phyloP scores from a whole-genome alignment of 2,329 filamentous ascomycete genomes.

The Talaromyces sp. region DNA sequence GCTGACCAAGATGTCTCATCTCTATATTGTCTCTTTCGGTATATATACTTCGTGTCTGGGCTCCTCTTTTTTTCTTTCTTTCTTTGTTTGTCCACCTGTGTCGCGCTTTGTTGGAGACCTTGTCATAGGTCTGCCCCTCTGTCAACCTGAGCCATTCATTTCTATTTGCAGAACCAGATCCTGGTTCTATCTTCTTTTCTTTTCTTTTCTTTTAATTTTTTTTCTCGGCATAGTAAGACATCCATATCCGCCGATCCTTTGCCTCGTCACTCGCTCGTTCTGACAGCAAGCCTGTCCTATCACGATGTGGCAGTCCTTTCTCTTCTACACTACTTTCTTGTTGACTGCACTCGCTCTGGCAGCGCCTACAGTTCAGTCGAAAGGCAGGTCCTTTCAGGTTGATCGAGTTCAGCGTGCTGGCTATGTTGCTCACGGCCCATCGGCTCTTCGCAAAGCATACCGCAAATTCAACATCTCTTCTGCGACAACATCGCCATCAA shows the following conservation, averaged over 20 bases:
- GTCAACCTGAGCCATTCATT: background rate
- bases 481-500: conserved; percentile 4
- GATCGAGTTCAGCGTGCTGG: conserved; percentile 51
- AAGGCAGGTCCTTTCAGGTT: conserved; percentile 53
- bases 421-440: conserved; percentile 54
- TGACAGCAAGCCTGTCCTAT: conserved; percentile 3
- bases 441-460: conserved; percentile 60
- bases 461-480: conserved; percentile 58
- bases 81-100: background rate
- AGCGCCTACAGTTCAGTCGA: conserved; percentile 15
- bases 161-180: background rate
- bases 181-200: too few relatives aligned
- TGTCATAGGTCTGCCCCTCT: background rate
- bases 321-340: conserved; percentile 22
- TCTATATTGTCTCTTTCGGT: background rate
- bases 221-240: background rate
- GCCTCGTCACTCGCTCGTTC: background rate
- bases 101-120: background rate
- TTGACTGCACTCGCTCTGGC: conserved; percentile 26
- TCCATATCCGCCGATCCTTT: background rate
- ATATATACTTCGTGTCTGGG: background rate
- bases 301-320: conserved; percentile 24
- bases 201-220: too few relatives aligned
- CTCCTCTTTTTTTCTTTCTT: background rate
- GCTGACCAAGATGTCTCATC: background rate